phyloP scores from a whole-genome alignment of 345 rosid genomes.

The Salix dunnii region DNA sequence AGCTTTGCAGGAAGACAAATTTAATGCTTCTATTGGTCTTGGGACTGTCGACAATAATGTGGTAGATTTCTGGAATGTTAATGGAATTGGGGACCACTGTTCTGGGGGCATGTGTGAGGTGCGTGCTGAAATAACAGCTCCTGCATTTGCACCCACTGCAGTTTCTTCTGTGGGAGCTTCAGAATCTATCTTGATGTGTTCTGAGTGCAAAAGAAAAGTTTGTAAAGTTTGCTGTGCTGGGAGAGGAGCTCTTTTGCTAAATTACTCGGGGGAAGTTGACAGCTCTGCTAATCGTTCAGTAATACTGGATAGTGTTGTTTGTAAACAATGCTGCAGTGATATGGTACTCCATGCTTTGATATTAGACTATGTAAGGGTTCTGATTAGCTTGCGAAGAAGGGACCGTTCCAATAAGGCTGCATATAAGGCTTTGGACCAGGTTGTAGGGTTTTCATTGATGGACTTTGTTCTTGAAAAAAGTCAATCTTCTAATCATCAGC shows the following conservation, averaged over 20 bases:
- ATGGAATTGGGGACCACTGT: slow-evolving; percentile 61
- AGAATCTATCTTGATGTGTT: slow-evolving; percentile 49
- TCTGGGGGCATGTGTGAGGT: slow-evolving; percentile 66
- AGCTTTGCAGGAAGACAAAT: slow-evolving; percentile 79
- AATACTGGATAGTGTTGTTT: slow-evolving; percentile 52
- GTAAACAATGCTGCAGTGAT: slow-evolving; percentile 70
- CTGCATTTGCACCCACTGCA: slow-evolving; percentile 31
- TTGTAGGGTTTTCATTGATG: slow-evolving; percentile 46
- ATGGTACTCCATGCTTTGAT: slow-evolving; percentile 71
- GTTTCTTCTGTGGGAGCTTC: slow-evolving; percentile 41
- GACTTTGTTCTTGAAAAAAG: slow-evolving; percentile 38
- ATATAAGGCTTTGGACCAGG: slow-evolving; percentile 55
- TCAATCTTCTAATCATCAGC: slow-evolving; percentile 33
- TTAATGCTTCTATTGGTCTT: slow-evolving; percentile 72
- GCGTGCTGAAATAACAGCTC: slow-evolving; percentile 49
- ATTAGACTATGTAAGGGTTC: slow-evolving; percentile 80
- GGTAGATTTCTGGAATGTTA: slow-evolving; percentile 81
- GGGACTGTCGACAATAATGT: slow-evolving; percentile 48
- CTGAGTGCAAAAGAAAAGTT: slow-evolving; percentile 64
- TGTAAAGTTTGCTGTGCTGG: slow-evolving; percentile 91
- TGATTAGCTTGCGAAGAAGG: slow-evolving; percentile 74
- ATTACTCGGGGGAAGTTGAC: slow-evolving; percentile 57
- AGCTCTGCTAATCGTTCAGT: slow-evolving; percentile 45
- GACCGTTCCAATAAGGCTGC: slow-evolving; percentile 66
- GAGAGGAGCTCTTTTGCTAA: slow-evolving; percentile 77